Percentiles rank a stretch among this genome's conserved stretches.
Conservation (phyloP, 2,329 filamentous ascomycete species). For the Tolypocladium inflatum region DNA sequence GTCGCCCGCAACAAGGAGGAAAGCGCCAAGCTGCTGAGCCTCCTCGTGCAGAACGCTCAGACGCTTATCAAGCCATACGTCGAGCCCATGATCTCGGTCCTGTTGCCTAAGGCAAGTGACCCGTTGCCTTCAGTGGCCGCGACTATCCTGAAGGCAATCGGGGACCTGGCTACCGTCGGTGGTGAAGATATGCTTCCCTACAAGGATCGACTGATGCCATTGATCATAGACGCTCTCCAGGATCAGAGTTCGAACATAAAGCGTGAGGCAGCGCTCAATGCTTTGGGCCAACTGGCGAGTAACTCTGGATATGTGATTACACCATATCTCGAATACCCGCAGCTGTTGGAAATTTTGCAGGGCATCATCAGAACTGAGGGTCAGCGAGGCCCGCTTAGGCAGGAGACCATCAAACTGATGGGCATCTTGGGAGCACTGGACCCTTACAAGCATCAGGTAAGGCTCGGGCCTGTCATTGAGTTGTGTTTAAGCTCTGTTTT, state of each 20-base stretch:
- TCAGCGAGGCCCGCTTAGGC: constrained; percentile 72
- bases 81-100: constrained; percentile 86
- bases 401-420: constrained; percentile 94
- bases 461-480: background rate
- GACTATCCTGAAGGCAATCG: constrained; percentile 90
- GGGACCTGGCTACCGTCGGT: constrained; percentile 86
- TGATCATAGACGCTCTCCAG: constrained; percentile 88
- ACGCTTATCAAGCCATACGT: constrained; percentile 93
- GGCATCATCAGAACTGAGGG: constrained; percentile 87
- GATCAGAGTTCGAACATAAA: constrained; percentile 87
- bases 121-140: constrained; percentile 79
- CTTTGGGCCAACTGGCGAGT: constrained; percentile 84
- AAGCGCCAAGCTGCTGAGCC: constrained; percentile 83
- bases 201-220: constrained; percentile 85
- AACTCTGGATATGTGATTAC: constrained; percentile 97
- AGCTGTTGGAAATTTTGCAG: constrained; percentile 84
- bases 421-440: constrained; percentile 92
- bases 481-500: background rate
- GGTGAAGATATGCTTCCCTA: constrained; percentile 91
- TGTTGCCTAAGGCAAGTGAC: constrained; percentile 89
- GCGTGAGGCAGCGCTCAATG: constrained; percentile 82
- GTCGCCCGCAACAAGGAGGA: constrained; percentile 93
- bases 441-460: constrained; percentile 82
- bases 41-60: constrained; percentile 88
- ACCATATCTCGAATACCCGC: constrained; percentile 89